Percentiles rank a stretch among this genome's conserved stretches.
Evolutionary conservation across 2,329 filamentous ascomycete species (phyloP).

Genomic region (Talaromyces atroroseus): DNA sequence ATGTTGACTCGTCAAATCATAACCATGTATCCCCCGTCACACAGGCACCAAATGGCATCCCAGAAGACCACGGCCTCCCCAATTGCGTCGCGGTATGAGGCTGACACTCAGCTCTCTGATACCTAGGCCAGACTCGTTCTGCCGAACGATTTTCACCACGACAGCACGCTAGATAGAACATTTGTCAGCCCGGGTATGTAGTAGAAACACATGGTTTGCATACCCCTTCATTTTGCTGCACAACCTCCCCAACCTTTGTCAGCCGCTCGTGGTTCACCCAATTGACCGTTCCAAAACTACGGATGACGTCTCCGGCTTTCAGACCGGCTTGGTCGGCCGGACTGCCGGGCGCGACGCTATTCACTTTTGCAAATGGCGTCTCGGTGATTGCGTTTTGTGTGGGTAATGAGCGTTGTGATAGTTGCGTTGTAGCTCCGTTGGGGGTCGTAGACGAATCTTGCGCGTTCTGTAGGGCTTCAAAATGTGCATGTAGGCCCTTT

Average conservation of each 20-base stretch:
- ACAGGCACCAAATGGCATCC: slow-evolving; percentile 85
- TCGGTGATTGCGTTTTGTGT: slow-evolving; percentile 39
- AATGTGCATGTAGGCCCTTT: slow-evolving; percentile 79
- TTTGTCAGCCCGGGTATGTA: slow-evolving; percentile 1
- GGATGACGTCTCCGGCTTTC: slow-evolving; percentile 71
- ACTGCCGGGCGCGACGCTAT: slow-evolving; percentile 69
- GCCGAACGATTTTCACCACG: slow-evolving; percentile 60
- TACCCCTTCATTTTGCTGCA: slow-evolving; percentile 85
- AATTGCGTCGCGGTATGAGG: slow-evolving; percentile 70
- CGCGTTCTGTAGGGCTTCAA: slow-evolving; percentile 62
- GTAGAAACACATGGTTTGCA: slow-evolving; percentile 34
- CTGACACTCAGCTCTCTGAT: slow-evolving; percentile 58
- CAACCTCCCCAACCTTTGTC: slow-evolving; percentile 78
- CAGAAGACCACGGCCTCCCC: slow-evolving; percentile 84
- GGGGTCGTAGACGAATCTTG: slow-evolving; percentile 32
- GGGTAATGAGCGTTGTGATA: slow-evolving; percentile 10
- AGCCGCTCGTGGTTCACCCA: slow-evolving; percentile 80
- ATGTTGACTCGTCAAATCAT: not conserved
- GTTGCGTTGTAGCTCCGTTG: slow-evolving; percentile 9
- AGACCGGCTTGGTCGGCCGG: slow-evolving; percentile 80
- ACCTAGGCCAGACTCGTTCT: slow-evolving; percentile 41
- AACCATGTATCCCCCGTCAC: slow-evolving; percentile 38
- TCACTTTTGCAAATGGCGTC: slow-evolving; percentile 80
- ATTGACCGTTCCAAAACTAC: slow-evolving; percentile 79
- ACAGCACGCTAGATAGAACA: slow-evolving; percentile 56